phyloP scores from a whole-genome alignment of 192 early-diverging fungal species.

The Linnemannia schmuckeri region DNA sequence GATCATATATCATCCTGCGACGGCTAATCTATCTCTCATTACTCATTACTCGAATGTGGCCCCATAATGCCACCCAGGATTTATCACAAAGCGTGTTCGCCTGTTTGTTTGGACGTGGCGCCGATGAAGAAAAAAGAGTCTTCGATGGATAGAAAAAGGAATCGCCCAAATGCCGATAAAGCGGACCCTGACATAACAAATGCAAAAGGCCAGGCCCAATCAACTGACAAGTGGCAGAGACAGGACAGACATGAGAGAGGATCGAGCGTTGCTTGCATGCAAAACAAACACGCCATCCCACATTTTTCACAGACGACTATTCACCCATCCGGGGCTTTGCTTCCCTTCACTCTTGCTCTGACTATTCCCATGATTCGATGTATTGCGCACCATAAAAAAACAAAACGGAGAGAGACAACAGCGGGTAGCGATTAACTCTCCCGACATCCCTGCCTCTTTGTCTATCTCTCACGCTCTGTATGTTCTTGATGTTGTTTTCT shows the following conservation, averaged over 20 bases:
- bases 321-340: neutral
- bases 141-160: neutral
- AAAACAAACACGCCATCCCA: neutral
- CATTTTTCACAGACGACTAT: neutral
- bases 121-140: too few species aligned
- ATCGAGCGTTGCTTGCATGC: neutral
- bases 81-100: too few species aligned
- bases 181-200: neutral
- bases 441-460: neutral
- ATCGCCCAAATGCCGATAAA: conserved; percentile 5
- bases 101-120: too few species aligned
- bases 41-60: too few species aligned
- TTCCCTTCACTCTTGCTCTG: neutral
- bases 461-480: neutral
- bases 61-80: too few species aligned
- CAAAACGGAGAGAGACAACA: neutral
- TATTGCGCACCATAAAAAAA: neutral
- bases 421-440: neutral
- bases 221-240: neutral
- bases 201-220: neutral
- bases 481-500: too few species aligned
- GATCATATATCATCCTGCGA: too few species aligned
- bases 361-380: neutral
- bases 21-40: too few species aligned
- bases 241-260: neutral